A percentile compares a stretch with the other conserved stretches of the same genome.
phyloP scores from a whole-genome alignment of 2,329 filamentous ascomycete species.

The Bretziella fagacearum region DNA sequence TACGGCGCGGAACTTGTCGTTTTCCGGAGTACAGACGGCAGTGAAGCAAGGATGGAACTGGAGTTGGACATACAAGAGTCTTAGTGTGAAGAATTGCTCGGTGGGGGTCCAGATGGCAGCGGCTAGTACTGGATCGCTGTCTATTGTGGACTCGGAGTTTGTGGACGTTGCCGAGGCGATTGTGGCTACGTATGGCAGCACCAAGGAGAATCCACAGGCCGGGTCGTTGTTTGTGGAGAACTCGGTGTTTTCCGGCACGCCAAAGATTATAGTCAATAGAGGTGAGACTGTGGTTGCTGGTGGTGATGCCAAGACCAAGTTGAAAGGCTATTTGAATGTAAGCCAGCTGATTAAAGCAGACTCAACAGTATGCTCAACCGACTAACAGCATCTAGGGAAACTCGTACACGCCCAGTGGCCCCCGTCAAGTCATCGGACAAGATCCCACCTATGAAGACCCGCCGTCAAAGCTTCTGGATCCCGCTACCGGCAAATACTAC shows the following conservation, averaged over 20 bases:
- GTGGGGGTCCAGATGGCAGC: slow-evolving; percentile 50
- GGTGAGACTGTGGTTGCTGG: slow-evolving; percentile 27
- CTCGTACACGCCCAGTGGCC: slow-evolving; percentile 36
- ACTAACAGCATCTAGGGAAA: slow-evolving; percentile 32
- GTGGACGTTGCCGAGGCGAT: slow-evolving; percentile 18
- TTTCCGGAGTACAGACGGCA: slow-evolving; percentile 47
- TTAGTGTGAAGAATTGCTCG: slow-evolving; percentile 44
- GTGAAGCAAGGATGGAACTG: slow-evolving; percentile 61
- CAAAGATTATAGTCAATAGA: slow-evolving; percentile 23
- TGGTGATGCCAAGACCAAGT: not conserved
- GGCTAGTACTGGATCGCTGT: slow-evolving; percentile 54
- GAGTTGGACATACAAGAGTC: slow-evolving; percentile 56
- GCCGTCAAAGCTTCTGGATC: slow-evolving; percentile 36
- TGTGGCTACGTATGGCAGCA: slow-evolving; percentile 28
- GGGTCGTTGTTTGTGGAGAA: slow-evolving; percentile 34
- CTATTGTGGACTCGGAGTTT: slow-evolving; percentile 58
- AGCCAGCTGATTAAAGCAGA: too few relatives aligned
- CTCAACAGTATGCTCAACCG: too few relatives aligned
- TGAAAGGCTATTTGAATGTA: slow-evolving; percentile 20
- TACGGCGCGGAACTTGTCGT: slow-evolving; percentile 50
- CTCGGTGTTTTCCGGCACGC: slow-evolving; percentile 23
- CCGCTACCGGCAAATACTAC: slow-evolving; percentile 35
- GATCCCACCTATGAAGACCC: slow-evolving; percentile 29
- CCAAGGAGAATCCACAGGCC: slow-evolving; percentile 35
- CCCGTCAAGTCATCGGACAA: slow-evolving; percentile 31